Conservation (phyloP, 306 rosid genomes). For the Pyrus bretschneideri region DNA sequence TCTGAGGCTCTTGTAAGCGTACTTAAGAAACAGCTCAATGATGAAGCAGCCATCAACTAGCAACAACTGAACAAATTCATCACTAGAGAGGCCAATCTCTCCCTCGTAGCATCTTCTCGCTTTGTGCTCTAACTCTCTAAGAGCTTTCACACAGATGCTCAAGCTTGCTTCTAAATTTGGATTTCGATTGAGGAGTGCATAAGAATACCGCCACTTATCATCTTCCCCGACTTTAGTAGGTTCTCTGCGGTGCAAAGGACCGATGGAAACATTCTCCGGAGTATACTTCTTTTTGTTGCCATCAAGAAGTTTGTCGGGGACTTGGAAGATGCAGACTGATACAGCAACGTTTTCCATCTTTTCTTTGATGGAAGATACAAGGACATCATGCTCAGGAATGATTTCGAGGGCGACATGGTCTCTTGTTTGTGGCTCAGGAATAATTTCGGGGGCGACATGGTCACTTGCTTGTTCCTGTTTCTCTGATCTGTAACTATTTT, state of each 20-base stretch:
- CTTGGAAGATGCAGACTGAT: conserved; percentile 34
- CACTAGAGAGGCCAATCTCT: neutral
- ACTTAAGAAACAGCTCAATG: conserved; percentile 49
- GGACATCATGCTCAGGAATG: neutral
- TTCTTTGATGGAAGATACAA: conserved; percentile 34
- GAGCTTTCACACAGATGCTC: conserved; percentile 24
- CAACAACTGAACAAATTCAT: conserved; percentile 38
- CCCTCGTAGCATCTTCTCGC: conserved; percentile 31
- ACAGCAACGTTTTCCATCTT: conserved; percentile 35
- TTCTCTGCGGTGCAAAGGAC: conserved; percentile 38
- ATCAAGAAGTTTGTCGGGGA: conserved; percentile 12
- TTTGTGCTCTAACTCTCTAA: conserved; percentile 34
- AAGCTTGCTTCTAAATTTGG: conserved; percentile 37
- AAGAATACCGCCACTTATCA: conserved; percentile 45
- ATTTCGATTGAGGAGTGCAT: conserved; percentile 36
- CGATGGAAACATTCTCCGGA: conserved; percentile 40
- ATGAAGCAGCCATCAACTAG: conserved; percentile 53
- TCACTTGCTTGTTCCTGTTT: neutral
- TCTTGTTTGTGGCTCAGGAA: neutral
- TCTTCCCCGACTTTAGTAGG: conserved; percentile 9
- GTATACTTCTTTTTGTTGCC: neutral
- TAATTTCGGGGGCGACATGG: conserved; percentile 5
- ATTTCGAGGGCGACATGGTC: conserved; percentile 10
- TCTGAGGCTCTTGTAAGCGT: conserved; percentile 27
- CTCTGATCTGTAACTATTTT: neutral